These are phyloP conservation scores for Nannochloropsis gaditana DNA, from an alignment of 108 stramenopile genomes.

Conservation along the genomic window DNA sequence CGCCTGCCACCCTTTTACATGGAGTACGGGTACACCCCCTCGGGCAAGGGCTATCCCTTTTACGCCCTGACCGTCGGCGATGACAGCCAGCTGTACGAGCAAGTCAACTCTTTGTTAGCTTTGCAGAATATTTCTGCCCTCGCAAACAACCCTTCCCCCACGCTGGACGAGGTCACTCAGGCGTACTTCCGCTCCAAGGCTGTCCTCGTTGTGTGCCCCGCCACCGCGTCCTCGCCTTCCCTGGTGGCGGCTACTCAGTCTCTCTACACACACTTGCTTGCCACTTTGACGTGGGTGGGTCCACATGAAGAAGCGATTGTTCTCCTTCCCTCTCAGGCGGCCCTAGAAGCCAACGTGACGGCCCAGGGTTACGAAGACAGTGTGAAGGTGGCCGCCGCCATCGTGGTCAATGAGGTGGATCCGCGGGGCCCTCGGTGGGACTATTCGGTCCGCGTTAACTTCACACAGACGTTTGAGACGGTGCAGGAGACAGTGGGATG, in stretches of 20 bases:
- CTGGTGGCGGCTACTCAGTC: not conserved
- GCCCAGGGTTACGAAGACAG: conserved; percentile 32
- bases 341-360: conserved; percentile 45
- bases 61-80: conserved; percentile 54
- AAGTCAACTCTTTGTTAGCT: conserved; percentile 26
- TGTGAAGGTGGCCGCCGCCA: conserved; percentile 49
- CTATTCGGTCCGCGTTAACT: conserved; percentile 53
- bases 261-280: not conserved
- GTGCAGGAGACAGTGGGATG: not conserved
- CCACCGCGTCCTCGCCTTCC: not conserved
- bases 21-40: conserved; percentile 32
- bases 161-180: conserved; percentile 27
- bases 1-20: conserved; percentile 25
- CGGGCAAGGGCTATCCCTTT: conserved; percentile 37
- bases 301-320: conserved; percentile 23
- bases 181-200: conserved; percentile 6
- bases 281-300: not conserved
- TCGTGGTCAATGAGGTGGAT: conserved; percentile 49
- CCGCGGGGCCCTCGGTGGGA: conserved; percentile 35
- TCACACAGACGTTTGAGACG: conserved; percentile 26
- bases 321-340: conserved; percentile 40
- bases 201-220: conserved; percentile 42
- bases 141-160: conserved; percentile 49
- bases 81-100: conserved; percentile 34
- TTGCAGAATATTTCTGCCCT: not conserved